Percentiles rank a stretch among this genome's conserved stretches.
phyloP scores from a whole-genome alignment of 768 basidiomycete genomes.

The Krasilnikovozyma curviuscula region DNA sequence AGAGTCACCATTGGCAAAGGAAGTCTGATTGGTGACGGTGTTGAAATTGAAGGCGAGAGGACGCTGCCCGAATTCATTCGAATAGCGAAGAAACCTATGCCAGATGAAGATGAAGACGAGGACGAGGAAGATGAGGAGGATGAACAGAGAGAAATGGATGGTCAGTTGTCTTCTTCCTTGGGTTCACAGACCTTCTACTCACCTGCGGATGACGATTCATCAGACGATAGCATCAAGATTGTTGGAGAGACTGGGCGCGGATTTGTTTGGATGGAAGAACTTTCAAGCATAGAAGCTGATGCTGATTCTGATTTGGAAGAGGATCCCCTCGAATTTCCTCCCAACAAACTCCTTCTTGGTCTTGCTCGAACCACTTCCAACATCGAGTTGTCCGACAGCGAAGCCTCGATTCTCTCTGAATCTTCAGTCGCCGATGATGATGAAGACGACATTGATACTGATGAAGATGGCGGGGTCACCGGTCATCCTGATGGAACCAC shows the following conservation, averaged over 20 bases:
- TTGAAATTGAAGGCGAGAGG: slow-evolving; percentile 55
- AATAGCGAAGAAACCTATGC: slow-evolving; percentile 32
- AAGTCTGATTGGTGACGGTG: slow-evolving; percentile 62
- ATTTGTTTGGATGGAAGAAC: slow-evolving; percentile 52
- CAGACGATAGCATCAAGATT: slow-evolving; percentile 28
- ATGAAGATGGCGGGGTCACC: not conserved
- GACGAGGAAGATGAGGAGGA: slow-evolving; percentile 23
- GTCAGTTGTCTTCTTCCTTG: slow-evolving; percentile 34
- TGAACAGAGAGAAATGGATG: slow-evolving; percentile 26
- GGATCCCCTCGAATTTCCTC: slow-evolving; percentile 23
- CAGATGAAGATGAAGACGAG: slow-evolving; percentile 28
- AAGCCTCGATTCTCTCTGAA: slow-evolving; percentile 22
- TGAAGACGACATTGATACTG: not conserved
- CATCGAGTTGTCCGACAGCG: slow-evolving; percentile 13
- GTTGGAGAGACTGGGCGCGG: slow-evolving; percentile 60
- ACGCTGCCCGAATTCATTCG: slow-evolving; percentile 48
- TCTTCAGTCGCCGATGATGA: slow-evolving; percentile 12
- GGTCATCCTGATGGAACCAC: slow-evolving; percentile 13
- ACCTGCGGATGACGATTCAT: slow-evolving; percentile 30
- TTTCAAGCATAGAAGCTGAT: slow-evolving; percentile 19
- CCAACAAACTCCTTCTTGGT: slow-evolving; percentile 23
- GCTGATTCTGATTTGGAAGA: slow-evolving; percentile 34
- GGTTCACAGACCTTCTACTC: not conserved
- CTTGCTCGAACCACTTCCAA: slow-evolving; percentile 22
- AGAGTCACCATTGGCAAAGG: slow-evolving; percentile 49